Percentiles rank a stretch among this genome's conserved stretches.
Evolutionary conservation across 495 filamentous ascomycete species (phyloP).

Genomic region (Staphylotrichum tortipilum): DNA sequence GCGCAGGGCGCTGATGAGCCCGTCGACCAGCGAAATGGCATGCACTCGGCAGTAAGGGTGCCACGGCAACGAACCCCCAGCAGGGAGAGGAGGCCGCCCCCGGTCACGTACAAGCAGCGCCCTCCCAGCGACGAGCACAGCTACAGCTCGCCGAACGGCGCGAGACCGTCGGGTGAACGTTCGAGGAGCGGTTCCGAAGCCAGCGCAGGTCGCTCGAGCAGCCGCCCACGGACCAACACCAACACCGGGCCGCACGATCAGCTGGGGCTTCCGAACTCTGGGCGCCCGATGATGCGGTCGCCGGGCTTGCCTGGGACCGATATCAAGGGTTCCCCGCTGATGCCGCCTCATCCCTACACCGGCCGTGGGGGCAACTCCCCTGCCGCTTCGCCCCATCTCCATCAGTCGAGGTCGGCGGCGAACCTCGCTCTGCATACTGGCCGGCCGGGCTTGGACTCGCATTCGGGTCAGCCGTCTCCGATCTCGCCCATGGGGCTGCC

Average conservation of each 20-base stretch:
- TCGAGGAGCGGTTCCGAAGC: constrained; percentile 58
- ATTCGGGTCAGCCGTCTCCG: constrained; percentile 38
- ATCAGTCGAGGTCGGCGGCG: constrained; percentile 20
- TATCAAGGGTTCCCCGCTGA: constrained; percentile 35
- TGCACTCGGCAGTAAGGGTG: constrained; percentile 20
- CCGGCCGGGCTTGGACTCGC: constrained; percentile 22
- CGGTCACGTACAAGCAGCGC: constrained; percentile 32
- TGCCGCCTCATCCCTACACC: constrained; percentile 43
- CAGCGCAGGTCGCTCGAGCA: constrained; percentile 40
- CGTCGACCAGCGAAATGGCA: constrained; percentile 13
- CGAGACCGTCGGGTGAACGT: constrained; percentile 33
- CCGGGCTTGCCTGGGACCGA: constrained; percentile 37
- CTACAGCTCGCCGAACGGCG: constrained; percentile 19
- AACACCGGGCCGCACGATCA: constrained; percentile 41
- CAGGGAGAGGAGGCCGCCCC: constrained; percentile 37
- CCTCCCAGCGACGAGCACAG: constrained; percentile 32
- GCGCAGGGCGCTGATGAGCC: constrained; percentile 14
- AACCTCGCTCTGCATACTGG: constrained; percentile 27
- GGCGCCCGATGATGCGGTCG: constrained; percentile 31
- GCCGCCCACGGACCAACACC: constrained; percentile 30
- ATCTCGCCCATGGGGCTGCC: constrained; percentile 30
- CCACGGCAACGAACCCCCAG: constrained; percentile 33
- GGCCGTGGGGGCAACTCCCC: constrained; percentile 23
- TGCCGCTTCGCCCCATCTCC: constrained; percentile 18
- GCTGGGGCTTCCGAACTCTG: constrained; percentile 19